Evolutionary conservation across 495 filamentous ascomycete species (phyloP).

Genomic region (Paragyromitra xinjiangensis): DNA sequence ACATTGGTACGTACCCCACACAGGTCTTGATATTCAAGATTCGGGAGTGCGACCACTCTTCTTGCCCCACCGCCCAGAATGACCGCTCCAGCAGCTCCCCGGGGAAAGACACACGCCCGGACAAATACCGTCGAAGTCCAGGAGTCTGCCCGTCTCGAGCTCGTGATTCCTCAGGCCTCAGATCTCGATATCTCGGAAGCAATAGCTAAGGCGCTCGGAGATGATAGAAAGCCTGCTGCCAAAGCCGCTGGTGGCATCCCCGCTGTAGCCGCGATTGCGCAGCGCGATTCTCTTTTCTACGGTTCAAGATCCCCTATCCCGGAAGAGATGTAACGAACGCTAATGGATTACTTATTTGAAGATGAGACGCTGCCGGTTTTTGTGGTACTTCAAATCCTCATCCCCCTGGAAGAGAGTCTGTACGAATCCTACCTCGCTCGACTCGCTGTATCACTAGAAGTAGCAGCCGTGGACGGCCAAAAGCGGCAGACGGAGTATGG

Average conservation of each 20-base stretch:
- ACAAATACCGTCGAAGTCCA: conserved; percentile 67
- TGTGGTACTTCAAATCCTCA: conserved; percentile 56
- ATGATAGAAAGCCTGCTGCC: conserved; percentile 61
- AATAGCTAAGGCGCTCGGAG: conserved; percentile 63
- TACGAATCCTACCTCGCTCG: conserved; percentile 56
- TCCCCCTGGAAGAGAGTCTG: conserved; percentile 53
- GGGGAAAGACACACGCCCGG: conserved; percentile 50
- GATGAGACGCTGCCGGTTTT: conserved; percentile 58
- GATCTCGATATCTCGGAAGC: conserved; percentile 71
- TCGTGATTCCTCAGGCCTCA: conserved; percentile 77
- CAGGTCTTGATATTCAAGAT: neutral
- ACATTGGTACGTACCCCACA: conserved; percentile 9
- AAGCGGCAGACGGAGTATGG: conserved; percentile 48
- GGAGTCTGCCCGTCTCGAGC: conserved; percentile 76
- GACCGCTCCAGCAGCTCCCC: conserved; percentile 44
- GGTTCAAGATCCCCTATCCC: conserved; percentile 57
- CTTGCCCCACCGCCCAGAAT: conserved; percentile 33
- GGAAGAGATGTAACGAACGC: conserved; percentile 36
- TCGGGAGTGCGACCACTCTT: conserved; percentile 19
- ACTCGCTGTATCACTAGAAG: conserved; percentile 57
- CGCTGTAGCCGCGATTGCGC: conserved; percentile 60
- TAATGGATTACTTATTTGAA: conserved; percentile 37
- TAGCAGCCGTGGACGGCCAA: conserved; percentile 56
- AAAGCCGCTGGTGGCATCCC: conserved; percentile 60
- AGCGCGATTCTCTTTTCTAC: conserved; percentile 61